Percentiles rank a stretch among this genome's conserved stretches.
Evolutionary conservation across 2,329 filamentous ascomycete genomes (phyloP).

Genomic region (Pleoardoris graminearum): DNA sequence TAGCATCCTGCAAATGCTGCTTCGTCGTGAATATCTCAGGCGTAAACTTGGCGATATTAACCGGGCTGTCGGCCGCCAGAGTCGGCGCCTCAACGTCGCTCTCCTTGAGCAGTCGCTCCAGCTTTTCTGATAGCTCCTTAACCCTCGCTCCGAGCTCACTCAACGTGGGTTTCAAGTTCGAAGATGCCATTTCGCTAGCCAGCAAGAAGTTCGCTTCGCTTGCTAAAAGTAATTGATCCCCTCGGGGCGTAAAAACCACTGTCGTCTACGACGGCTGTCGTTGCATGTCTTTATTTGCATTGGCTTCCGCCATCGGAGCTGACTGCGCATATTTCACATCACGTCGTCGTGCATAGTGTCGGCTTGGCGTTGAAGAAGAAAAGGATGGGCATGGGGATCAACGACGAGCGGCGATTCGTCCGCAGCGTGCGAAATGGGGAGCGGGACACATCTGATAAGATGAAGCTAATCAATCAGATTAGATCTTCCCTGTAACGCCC

Average conservation of each 20-base stretch:
- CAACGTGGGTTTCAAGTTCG: slow-evolving; percentile 36
- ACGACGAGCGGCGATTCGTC: not conserved
- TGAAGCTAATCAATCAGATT: slow-evolving; percentile 35
- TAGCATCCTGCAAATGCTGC: slow-evolving; percentile 51
- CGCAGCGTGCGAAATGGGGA: not conserved
- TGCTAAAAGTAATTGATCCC: not conserved
- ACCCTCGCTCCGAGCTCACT: slow-evolving; percentile 52
- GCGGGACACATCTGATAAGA: slow-evolving; percentile 14
- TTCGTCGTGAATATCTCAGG: slow-evolving; percentile 51
- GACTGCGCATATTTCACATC: not conserved
- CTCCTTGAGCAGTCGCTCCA: slow-evolving; percentile 49
- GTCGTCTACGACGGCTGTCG: not conserved
- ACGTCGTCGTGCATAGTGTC: slow-evolving; percentile 7
- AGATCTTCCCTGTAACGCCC: slow-evolving; percentile 17
- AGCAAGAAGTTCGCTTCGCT: not conserved
- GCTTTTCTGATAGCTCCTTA: slow-evolving; percentile 49
- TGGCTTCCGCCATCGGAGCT: slow-evolving; percentile 2
- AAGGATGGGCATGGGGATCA: not conserved
- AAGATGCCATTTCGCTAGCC: not conserved
- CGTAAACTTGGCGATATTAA: slow-evolving; percentile 48
- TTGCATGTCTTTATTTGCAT: not conserved
- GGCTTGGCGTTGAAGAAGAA: not conserved
- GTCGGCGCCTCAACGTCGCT: slow-evolving; percentile 50
- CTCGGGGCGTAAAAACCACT: not conserved
- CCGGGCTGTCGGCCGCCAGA: slow-evolving; percentile 51